phyloP scores from a whole-genome alignment of 441 rosid species.

The Pelargonium cotyledonis region DNA sequence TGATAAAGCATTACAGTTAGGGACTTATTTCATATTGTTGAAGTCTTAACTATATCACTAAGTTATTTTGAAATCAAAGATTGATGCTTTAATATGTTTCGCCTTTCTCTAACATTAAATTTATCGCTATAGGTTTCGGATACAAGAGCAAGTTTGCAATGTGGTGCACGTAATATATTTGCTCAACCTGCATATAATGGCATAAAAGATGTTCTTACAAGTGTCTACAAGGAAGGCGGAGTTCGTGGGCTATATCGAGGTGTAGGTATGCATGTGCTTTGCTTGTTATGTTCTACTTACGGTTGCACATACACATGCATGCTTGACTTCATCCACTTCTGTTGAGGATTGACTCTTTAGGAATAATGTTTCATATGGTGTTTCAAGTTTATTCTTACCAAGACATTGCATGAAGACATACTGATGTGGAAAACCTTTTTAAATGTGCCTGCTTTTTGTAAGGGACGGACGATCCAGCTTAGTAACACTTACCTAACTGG shows the following conservation, averaged over 20 bases:
- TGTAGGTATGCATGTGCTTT: slow-evolving; percentile 47
- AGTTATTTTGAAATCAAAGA: background rate
- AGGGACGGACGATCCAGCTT: no score
- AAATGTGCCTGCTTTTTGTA: no score
- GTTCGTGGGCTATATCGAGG: slow-evolving; percentile 78
- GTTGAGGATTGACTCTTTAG: no score
- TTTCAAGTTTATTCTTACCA: no score
- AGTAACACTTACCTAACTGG: no score
- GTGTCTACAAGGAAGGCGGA: slow-evolving; percentile 80
- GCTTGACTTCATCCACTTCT: background rate
- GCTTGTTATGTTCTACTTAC: background rate
- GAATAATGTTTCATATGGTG: no score
- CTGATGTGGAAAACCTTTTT: no score
- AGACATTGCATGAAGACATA: no score
- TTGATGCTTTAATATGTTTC: slow-evolving; percentile 10
- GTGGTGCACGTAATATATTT: slow-evolving; percentile 33
- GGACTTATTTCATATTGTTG: background rate
- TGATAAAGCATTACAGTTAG: background rate
- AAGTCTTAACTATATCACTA: no score
- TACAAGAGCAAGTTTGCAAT: slow-evolving; percentile 29
- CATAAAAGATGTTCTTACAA: slow-evolving; percentile 60
- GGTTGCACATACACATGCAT: background rate
- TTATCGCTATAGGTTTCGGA: slow-evolving; percentile 45
- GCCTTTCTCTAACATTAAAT: slow-evolving; percentile 5
- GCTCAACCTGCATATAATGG: slow-evolving; percentile 63